Conservation (phyloP, 1,284 basidiomycete species). For the Boletus sp. region DNA sequence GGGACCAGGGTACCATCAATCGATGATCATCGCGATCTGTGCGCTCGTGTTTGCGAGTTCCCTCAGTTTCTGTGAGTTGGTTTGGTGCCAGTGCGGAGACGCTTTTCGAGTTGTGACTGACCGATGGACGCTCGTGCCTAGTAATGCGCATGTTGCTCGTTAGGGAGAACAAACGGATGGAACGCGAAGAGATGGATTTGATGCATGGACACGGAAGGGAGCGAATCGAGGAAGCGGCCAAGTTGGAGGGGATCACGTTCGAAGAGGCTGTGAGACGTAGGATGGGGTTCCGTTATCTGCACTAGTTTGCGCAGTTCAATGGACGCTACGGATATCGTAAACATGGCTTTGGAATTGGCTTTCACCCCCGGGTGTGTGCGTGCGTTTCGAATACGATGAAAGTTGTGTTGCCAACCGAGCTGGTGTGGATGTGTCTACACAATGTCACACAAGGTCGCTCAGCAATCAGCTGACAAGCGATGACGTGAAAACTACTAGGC, state of each 20-base stretch:
- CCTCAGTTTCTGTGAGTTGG: conserved; percentile 36
- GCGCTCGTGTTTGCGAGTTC: conserved; percentile 37
- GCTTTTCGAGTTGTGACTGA: not conserved
- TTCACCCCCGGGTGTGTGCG: no score
- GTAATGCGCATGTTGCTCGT: not conserved
- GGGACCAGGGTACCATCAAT: conserved; percentile 49
- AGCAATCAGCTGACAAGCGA: no score
- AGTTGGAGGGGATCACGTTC: conserved; percentile 47
- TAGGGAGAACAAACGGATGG: conserved; percentile 40
- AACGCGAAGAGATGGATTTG: conserved; percentile 36
- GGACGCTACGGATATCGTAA: no score
- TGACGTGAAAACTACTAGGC: no score
- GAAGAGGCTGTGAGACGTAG: conserved; percentile 41
- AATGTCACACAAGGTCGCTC: no score
- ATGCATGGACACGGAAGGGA: conserved; percentile 34
- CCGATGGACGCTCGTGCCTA: not conserved
- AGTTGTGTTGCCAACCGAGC: no score
- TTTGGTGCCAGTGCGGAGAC: not conserved
- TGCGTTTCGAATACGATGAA: no score
- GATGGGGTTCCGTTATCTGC: conserved; percentile 43
- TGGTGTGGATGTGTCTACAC: no score
- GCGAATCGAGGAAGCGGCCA: conserved; percentile 47
- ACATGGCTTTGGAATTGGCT: no score
- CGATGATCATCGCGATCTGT: conserved; percentile 46
- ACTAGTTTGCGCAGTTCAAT: not conserved